Conservation (phyloP, 148 eudicot genomes). For the Cornus florida region DNA sequence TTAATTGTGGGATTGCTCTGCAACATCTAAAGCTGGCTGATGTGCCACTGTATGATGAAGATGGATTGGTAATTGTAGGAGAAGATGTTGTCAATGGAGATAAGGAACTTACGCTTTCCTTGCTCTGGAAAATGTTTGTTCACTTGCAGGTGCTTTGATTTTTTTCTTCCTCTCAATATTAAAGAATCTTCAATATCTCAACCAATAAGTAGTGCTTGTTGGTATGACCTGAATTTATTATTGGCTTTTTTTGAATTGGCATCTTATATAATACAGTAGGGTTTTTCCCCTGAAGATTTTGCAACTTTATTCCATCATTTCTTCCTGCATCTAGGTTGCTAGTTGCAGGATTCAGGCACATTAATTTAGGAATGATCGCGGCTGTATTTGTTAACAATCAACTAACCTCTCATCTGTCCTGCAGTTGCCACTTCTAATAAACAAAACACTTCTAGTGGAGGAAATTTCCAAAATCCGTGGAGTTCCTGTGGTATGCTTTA, state of each 20-base stretch:
- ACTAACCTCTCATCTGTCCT: conserved; percentile 15
- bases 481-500: conserved; percentile 48
- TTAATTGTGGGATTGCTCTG: conserved; percentile 73
- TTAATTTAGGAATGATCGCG: neutral
- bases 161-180: neutral
- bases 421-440: conserved; percentile 86
- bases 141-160: conserved; percentile 70
- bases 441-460: conserved; percentile 46
- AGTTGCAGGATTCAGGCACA: neutral
- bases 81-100: conserved; percentile 86
- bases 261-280: neutral
- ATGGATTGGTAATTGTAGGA: conserved; percentile 53
- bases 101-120: conserved; percentile 78
- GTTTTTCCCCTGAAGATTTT: neutral
- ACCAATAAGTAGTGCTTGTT: too few relatives aligned
- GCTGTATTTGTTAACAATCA: neutral
- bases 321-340: conserved; percentile 12
- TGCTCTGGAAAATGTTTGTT: conserved; percentile 90
- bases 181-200: neutral
- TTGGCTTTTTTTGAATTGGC: neutral
- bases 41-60: conserved; percentile 68
- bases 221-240: too few relatives aligned
- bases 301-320: neutral
- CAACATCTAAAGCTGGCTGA: conserved; percentile 70
- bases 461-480: conserved; percentile 68